Evolutionary conservation across 2,329 filamentous ascomycete species (phyloP).

Genomic region (Phaeosphaeria sp.): DNA sequence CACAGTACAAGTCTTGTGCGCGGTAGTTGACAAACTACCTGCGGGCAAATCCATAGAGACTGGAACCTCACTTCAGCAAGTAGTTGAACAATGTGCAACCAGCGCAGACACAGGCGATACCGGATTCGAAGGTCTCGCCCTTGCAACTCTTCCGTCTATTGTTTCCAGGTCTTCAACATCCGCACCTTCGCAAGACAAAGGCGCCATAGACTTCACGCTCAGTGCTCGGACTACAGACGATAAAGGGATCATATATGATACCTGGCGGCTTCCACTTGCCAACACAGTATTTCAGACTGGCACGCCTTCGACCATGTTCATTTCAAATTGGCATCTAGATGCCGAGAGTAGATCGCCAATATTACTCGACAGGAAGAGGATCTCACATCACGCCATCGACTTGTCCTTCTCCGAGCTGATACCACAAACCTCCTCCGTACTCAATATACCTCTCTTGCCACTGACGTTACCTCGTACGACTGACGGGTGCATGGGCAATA

Average conservation of each 20-base stretch:
- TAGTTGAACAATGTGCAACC: constrained; percentile 1
- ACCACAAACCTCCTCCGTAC: constrained; percentile 12
- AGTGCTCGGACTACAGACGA: constrained; percentile 5
- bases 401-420: constrained; percentile 1
- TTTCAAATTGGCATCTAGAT: constrained; percentile 29
- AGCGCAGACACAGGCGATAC: constrained; percentile 24
- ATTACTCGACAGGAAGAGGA: constrained; percentile 14
- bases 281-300: constrained; percentile 81
- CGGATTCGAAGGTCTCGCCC: constrained; percentile 46
- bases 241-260: constrained; percentile 7
- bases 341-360: constrained; percentile 3
- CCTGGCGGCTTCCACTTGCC: constrained; percentile 69
- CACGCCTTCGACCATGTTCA: constrained; percentile 42
- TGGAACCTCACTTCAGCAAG: constrained; percentile 4
- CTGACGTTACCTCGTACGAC: constrained; percentile 70
- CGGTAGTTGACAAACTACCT: constrained; percentile 49
- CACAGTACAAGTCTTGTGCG: constrained; percentile 39
- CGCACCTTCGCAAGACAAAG: constrained; percentile 17
- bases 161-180: constrained; percentile 16
- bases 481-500: constrained; percentile 76
- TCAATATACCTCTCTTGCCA: constrained; percentile 63
- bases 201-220: constrained; percentile 34
- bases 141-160: constrained; percentile 23
- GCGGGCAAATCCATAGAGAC: constrained; percentile 15
- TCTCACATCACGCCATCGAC: constrained; percentile 26